Evolutionary conservation across 192 early-diverging fungal genomes (phyloP).

Genomic region (Coemansia sp.): DNA sequence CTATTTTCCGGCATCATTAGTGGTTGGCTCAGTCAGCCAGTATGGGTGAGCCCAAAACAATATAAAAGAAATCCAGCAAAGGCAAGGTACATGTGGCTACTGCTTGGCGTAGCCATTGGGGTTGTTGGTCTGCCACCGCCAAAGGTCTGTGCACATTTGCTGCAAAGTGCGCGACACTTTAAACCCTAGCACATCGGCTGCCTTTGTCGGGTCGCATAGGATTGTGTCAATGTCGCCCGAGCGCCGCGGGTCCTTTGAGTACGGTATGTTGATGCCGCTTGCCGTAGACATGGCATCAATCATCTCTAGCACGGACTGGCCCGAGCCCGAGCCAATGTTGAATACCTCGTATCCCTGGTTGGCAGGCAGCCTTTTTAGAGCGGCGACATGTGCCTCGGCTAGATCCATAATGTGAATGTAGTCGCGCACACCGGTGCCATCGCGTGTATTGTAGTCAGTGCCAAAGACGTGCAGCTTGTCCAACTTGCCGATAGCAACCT

Average conservation of each 20-base stretch:
- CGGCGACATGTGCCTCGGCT: conserved; percentile 83
- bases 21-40: neutral
- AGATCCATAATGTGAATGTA: conserved; percentile 96
- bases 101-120: conserved; percentile 57
- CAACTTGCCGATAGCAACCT: conserved; percentile 82
- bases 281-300: conserved; percentile 79
- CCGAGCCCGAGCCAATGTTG: conserved; percentile 90
- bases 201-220: conserved; percentile 72
- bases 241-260: conserved; percentile 63
- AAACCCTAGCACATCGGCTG: conserved; percentile 64
- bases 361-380: conserved; percentile 67
- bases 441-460: conserved; percentile 85
- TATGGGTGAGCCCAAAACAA: neutral
- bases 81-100: too few relatives aligned
- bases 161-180: conserved; percentile 57
- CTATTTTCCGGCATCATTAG: neutral
- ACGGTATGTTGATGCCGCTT: conserved; percentile 77
- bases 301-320: conserved; percentile 91
- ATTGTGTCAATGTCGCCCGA: conserved; percentile 83
- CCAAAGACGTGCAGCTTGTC: conserved; percentile 88
- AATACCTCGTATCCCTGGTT: conserved; percentile 67
- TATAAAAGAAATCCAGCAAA: too few relatives aligned
- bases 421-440: conserved; percentile 92
- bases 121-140: conserved; percentile 71
- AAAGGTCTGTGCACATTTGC: conserved; percentile 68